These are phyloP conservation scores for Trametes coccinea DNA, from an alignment of 768 basidiomycete genomes.

Conservation along the genomic window DNA sequence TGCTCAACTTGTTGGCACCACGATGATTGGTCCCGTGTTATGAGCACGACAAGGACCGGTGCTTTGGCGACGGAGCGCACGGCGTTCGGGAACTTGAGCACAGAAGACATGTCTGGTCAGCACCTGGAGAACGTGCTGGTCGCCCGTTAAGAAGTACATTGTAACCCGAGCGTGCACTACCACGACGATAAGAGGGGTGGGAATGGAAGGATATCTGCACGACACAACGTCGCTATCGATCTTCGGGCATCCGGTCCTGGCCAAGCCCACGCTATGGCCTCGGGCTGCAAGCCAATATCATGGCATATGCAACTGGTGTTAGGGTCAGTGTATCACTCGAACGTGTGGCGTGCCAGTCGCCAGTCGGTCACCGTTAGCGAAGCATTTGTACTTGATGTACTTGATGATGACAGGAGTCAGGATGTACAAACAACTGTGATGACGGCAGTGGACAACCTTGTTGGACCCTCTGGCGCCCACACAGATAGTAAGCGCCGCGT, in stretches of 20 bases:
- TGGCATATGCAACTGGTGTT: background rate
- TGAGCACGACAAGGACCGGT: conserved; percentile 33
- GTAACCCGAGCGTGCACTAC: background rate
- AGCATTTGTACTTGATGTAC: no score
- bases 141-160: background rate
- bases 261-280: no score
- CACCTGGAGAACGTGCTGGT: background rate
- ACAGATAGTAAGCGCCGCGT: no score
- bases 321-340: no score
- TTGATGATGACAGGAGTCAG: background rate
- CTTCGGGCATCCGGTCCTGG: no score
- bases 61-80: conserved; percentile 35
- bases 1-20: conserved; percentile 40
- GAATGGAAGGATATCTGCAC: background rate
- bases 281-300: no score
- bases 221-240: no score
- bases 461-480: background rate
- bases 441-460: background rate
- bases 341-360: no score
- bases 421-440: background rate
- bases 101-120: conserved; percentile 18
- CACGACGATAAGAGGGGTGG: background rate
- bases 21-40: conserved; percentile 33
- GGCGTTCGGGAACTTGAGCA: conserved; percentile 27
- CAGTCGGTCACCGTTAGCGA: no score